A percentile compares a stretch with the other conserved stretches of the same genome.
Evolutionary conservation across 345 rosid species (phyloP).

Genomic region (Streptanthus diversifolius): DNA sequence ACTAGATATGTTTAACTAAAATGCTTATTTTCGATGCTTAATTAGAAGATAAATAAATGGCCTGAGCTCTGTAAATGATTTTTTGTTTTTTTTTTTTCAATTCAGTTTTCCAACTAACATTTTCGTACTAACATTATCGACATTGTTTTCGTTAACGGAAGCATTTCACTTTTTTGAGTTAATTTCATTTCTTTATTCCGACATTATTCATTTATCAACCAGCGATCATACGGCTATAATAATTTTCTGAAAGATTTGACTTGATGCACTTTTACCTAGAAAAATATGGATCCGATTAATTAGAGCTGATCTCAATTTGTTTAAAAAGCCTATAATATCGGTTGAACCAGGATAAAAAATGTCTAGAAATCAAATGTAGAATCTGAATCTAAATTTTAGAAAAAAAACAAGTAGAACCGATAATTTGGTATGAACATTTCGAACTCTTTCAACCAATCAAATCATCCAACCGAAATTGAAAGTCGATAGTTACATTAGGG

Average conservation of each 20-base stretch:
- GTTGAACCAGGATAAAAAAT: background rate
- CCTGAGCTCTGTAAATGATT: background rate
- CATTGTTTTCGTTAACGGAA: no score
- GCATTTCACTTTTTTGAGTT: no score
- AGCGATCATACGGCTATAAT: no score
- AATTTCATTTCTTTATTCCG: background rate
- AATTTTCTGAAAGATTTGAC: background rate
- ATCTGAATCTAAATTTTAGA: background rate
- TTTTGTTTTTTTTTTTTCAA: background rate
- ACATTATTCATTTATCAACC: background rate
- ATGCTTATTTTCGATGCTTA: background rate
- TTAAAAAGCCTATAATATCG: background rate
- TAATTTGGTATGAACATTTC: background rate
- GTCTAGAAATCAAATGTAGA: background rate
- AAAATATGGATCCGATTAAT: background rate
- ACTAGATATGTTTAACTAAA: no score
- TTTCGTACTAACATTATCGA: no score
- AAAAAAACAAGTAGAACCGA: conserved; percentile 1
- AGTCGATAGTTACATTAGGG: conserved; percentile 5
- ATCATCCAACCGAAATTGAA: background rate
- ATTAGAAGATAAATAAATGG: background rate
- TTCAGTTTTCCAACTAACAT: no score
- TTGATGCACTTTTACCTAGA: background rate
- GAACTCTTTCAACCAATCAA: background rate
- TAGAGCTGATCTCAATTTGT: background rate